Percentiles rank a stretch among this genome's conserved stretches.
Evolutionary conservation across 2,329 filamentous ascomycete genomes (phyloP).

Genomic region (Nannizziopsis arthrosporioides): DNA sequence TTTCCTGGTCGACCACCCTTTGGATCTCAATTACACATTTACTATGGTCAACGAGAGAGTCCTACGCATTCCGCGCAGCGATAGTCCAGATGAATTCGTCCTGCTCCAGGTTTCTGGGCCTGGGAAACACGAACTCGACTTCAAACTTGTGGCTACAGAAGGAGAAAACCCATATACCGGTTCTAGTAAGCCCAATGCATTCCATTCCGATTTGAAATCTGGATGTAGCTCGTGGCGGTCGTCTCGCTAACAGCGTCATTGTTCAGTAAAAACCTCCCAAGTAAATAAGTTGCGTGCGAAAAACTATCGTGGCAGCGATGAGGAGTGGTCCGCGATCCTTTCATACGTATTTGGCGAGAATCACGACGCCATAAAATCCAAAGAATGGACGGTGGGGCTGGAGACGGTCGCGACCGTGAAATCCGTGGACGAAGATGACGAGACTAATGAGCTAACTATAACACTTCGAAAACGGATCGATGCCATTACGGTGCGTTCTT

Average conservation of each 20-base stretch:
- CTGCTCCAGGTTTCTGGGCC: constrained; percentile 39
- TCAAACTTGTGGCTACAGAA: constrained; percentile 48
- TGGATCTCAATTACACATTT: background rate
- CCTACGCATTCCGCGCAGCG: constrained; percentile 41
- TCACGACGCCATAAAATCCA: constrained; percentile 13
- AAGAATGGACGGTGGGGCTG: constrained; percentile 20
- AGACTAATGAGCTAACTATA: constrained; percentile 29
- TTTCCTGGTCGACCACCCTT: too few species aligned
- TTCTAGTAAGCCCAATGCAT: constrained; percentile 27
- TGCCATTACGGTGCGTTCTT: constrained; percentile 36
- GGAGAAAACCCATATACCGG: constrained; percentile 43
- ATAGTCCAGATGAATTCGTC: constrained; percentile 31
- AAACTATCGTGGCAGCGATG: constrained; percentile 33
- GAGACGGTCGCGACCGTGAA: constrained; percentile 23
- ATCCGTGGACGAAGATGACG: constrained; percentile 13
- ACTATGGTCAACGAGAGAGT: constrained; percentile 26
- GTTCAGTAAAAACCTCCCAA: constrained; percentile 28
- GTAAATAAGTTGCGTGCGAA: constrained; percentile 32
- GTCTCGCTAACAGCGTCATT: constrained; percentile 16
- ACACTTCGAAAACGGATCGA: constrained; percentile 34
- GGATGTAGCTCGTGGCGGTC: constrained; percentile 11
- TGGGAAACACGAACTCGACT: constrained; percentile 36
- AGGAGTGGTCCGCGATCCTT: constrained; percentile 33
- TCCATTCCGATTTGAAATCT: background rate
- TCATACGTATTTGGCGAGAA: constrained; percentile 26